Conservation (phyloP, 2,329 filamentous ascomycete genomes). For the Cytospora schulzeri region DNA sequence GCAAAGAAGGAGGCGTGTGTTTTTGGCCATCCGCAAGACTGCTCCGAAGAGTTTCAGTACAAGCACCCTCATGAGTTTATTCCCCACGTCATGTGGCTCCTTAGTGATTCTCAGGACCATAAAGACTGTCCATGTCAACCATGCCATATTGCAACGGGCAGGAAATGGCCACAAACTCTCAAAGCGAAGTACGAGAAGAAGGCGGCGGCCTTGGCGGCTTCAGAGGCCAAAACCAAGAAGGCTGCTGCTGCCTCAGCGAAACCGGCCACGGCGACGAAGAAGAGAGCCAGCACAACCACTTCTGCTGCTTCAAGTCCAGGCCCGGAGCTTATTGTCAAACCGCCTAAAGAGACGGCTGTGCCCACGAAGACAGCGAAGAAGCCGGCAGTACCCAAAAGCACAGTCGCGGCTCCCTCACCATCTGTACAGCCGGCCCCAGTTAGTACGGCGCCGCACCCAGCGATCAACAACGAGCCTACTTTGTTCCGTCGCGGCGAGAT, state of each 20-base stretch:
- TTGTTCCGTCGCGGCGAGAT: slow-evolving; percentile 40
- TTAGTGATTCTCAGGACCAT: slow-evolving; percentile 50
- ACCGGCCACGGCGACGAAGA: slow-evolving; percentile 13
- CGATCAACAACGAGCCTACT: slow-evolving; percentile 23
- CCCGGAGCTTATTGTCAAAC: slow-evolving; percentile 11
- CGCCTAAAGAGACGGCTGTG: slow-evolving; percentile 10
- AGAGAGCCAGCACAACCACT: background rate
- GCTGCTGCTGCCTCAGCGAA: background rate
- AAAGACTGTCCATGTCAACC: slow-evolving; percentile 52
- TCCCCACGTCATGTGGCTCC: slow-evolving; percentile 54
- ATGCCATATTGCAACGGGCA: slow-evolving; percentile 24
- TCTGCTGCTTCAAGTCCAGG: slow-evolving; percentile 8
- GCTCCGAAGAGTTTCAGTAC: slow-evolving; percentile 41
- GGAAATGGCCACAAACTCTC: slow-evolving; percentile 22
- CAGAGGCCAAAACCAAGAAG: slow-evolving; percentile 23
- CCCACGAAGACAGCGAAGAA: slow-evolving; percentile 18
- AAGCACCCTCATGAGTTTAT: slow-evolving; percentile 57
- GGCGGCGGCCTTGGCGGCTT: slow-evolving; percentile 13
- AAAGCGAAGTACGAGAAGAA: slow-evolving; percentile 23
- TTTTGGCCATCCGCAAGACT: slow-evolving; percentile 23
- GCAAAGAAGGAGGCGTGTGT: slow-evolving; percentile 17
- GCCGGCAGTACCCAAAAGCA: background rate
- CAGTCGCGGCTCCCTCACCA: slow-evolving; percentile 6
- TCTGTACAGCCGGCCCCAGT: slow-evolving; percentile 5
- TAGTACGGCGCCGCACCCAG: slow-evolving; percentile 7